These are phyloP conservation scores for Apophysomyces sp. DNA, from an alignment of 371 early-diverging fungal species.

Conservation along the genomic window DNA sequence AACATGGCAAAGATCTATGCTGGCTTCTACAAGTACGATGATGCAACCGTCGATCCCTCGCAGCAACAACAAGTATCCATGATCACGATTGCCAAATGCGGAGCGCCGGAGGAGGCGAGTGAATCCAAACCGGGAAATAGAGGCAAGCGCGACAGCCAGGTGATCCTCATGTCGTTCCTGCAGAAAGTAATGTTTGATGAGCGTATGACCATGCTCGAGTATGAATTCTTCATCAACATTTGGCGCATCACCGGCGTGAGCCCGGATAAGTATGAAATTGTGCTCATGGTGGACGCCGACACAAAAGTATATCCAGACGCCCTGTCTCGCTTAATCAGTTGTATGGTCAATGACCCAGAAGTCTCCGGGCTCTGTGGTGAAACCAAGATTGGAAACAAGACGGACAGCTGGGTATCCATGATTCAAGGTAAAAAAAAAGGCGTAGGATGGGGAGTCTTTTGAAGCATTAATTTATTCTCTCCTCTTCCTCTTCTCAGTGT, in stretches of 20 bases:
- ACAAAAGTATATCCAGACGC: slow-evolving; percentile 86
- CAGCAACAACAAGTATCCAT: slow-evolving; percentile 72
- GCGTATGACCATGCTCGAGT: slow-evolving; percentile 94
- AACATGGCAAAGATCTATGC: slow-evolving; percentile 95
- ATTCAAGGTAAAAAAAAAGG: slow-evolving; percentile 66
- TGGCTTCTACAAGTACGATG: slow-evolving; percentile 80
- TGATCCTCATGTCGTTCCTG: slow-evolving; percentile 97
- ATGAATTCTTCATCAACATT: slow-evolving; percentile 92
- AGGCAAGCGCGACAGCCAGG: slow-evolving; percentile 99
- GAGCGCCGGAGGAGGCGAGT: slow-evolving; percentile 72
- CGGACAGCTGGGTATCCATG: slow-evolving; percentile 82
- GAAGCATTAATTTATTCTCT: not conserved
- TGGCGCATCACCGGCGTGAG: slow-evolving; percentile 80
- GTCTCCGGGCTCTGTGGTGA: slow-evolving; percentile 87
- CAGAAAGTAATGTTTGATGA: slow-evolving; percentile 94
- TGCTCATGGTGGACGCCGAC: slow-evolving; percentile 98
- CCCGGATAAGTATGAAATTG: slow-evolving; percentile 84
- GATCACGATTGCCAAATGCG: slow-evolving; percentile 91
- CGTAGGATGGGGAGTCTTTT: not conserved
- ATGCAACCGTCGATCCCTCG: slow-evolving; percentile 43
- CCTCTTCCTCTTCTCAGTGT: slow-evolving; percentile 12
- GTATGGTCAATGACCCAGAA: slow-evolving; percentile 73
- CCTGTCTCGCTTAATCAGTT: slow-evolving; percentile 64
- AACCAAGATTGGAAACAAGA: slow-evolving; percentile 88
- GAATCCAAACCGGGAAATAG: slow-evolving; percentile 91